Percentiles rank a stretch among this genome's conserved stretches.
These are phyloP conservation scores for Boletus insuetus DNA, from an alignment of 768 basidiomycete genomes.

Conservation along the genomic window DNA sequence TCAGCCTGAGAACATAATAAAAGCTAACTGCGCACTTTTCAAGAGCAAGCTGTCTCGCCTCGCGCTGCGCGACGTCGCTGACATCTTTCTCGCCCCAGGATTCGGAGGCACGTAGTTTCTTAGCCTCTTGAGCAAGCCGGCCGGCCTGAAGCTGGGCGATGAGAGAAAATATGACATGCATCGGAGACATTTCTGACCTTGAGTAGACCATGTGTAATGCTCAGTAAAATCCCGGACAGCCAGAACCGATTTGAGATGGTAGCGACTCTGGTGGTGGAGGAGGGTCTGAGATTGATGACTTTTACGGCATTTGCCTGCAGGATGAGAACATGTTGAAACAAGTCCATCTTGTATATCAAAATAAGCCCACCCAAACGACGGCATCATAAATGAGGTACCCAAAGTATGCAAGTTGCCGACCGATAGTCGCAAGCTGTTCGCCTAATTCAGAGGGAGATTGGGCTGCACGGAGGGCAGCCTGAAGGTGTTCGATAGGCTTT, in stretches of 20 bases:
- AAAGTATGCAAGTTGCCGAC: conserved; percentile 84
- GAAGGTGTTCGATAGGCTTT: conserved; percentile 91
- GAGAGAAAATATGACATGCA: not conserved
- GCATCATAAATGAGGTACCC: conserved; percentile 83
- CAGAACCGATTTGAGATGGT: conserved; percentile 80
- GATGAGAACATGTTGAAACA: not conserved
- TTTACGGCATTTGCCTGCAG: conserved; percentile 63
- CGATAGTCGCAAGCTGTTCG: conserved; percentile 78
- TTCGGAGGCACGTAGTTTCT: conserved; percentile 44
- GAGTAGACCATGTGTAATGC: conserved; percentile 63
- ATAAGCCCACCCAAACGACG: conserved; percentile 72
- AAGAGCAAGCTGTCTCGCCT: conserved; percentile 58
- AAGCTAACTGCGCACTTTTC: conserved; percentile 41
- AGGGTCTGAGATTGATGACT: conserved; percentile 58
- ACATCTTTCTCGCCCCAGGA: conserved; percentile 65
- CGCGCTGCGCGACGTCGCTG: conserved; percentile 61
- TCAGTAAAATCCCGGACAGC: conserved; percentile 83
- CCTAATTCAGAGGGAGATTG: conserved; percentile 50
- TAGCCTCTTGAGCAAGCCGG: conserved; percentile 59
- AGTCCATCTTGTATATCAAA: not conserved
- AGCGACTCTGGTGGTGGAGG: conserved; percentile 56
- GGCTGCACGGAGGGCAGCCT: conserved; percentile 77
- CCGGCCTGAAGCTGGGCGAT: conserved; percentile 41
- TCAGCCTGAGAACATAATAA: conserved; percentile 1
- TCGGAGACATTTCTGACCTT: conserved; percentile 46